Conservation (phyloP, 345 rosid genomes). For the Boechera stricta region DNA sequence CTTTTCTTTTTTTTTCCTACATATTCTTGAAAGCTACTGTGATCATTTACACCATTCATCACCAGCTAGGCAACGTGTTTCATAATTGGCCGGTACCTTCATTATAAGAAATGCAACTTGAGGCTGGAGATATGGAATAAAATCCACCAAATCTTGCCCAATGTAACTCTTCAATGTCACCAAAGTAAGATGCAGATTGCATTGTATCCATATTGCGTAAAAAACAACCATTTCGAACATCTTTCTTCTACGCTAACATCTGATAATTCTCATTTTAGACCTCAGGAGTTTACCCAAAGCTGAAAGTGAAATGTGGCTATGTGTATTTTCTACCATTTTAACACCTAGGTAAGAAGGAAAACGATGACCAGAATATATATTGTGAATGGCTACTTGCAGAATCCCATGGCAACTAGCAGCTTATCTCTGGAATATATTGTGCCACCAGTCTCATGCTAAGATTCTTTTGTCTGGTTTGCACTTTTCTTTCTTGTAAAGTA, state of each 20-base stretch:
- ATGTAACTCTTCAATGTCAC: constrained; percentile 9
- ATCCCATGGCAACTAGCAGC: constrained; percentile 57
- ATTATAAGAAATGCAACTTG: constrained; percentile 54
- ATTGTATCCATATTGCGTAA: background rate
- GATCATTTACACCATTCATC: constrained; percentile 58
- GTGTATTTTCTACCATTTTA: background rate
- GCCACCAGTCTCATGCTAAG: constrained; percentile 51
- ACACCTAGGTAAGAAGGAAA: constrained; percentile 15
- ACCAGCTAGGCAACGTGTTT: constrained; percentile 42
- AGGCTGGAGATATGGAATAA: constrained; percentile 29
- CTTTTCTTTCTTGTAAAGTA: constrained; percentile 46
- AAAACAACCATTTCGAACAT: background rate
- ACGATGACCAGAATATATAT: constrained; percentile 30
- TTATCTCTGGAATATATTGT: constrained; percentile 44
- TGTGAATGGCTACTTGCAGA: constrained; percentile 43
- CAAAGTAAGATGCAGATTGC: constrained; percentile 27
- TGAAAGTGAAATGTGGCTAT: background rate
- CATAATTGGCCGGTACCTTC: constrained; percentile 48
- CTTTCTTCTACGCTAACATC: background rate
- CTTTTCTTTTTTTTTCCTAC: background rate
- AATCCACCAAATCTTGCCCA: constrained; percentile 29
- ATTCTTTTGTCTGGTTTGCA: constrained; percentile 42
- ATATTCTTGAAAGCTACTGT: constrained; percentile 49
- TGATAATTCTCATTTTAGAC: background rate
- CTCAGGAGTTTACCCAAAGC: constrained; percentile 19